These are phyloP conservation scores for Starmerella khaoyaiensis DNA, from an alignment of 805 yeast genomes.

Conservation along the genomic window DNA sequence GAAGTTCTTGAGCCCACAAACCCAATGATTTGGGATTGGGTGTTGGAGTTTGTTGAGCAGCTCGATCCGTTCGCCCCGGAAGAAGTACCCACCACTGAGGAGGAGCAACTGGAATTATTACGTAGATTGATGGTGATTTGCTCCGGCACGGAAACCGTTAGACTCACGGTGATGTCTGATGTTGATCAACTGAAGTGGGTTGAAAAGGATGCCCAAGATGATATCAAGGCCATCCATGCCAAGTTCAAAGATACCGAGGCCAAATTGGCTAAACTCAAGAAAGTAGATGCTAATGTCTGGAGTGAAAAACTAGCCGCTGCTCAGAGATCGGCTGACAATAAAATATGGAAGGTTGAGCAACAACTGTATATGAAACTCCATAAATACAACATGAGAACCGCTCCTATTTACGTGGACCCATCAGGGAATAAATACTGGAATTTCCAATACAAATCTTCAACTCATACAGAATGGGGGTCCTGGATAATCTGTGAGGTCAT, in stretches of 20 bases:
- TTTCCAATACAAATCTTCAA: slow-evolving; percentile 26
- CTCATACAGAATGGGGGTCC: slow-evolving; percentile 27
- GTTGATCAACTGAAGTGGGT: slow-evolving; percentile 24
- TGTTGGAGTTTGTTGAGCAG: slow-evolving; percentile 22
- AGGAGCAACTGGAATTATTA: slow-evolving; percentile 23
- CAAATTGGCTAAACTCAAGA: slow-evolving; percentile 20
- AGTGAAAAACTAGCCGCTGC: slow-evolving; percentile 22
- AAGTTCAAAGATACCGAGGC: slow-evolving; percentile 21
- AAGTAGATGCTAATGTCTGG: slow-evolving; percentile 21
- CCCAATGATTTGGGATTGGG: slow-evolving; percentile 25
- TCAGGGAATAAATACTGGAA: slow-evolving; percentile 29
- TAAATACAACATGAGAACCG: slow-evolving; percentile 26
- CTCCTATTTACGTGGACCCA: slow-evolving; percentile 27
- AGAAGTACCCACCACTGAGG: slow-evolving; percentile 17
- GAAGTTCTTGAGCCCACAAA: slow-evolving; percentile 28
- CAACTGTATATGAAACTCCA: slow-evolving; percentile 22
- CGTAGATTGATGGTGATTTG: slow-evolving; percentile 23
- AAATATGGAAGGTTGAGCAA: slow-evolving; percentile 24
- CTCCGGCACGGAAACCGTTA: slow-evolving; percentile 28
- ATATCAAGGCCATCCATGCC: slow-evolving; percentile 22
- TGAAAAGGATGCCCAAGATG: slow-evolving; percentile 21
- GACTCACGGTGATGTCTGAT: slow-evolving; percentile 27
- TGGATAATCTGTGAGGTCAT: slow-evolving; percentile 26
- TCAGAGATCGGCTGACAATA: slow-evolving; percentile 21
- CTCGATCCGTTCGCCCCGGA: slow-evolving; percentile 16